Evolutionary conservation across 805 yeast species (phyloP), one percentile per base, ranked within the genome.

Genomic region (Danielozyma ontarioensis): DNA sequence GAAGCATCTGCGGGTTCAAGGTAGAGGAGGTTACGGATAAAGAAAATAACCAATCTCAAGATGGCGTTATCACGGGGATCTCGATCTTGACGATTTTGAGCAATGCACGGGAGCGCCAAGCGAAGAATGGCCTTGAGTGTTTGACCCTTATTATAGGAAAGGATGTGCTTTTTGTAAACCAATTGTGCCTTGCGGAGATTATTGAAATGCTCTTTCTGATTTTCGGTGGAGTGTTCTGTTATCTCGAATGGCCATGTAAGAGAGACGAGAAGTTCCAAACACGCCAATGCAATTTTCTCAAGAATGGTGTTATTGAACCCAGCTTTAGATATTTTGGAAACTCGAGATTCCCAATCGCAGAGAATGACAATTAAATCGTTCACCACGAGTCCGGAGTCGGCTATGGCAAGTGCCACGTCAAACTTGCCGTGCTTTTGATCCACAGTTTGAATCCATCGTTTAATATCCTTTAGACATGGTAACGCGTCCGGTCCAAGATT

Each of bases 321-420:
- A 24, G 55, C 54, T 24, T 58, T 58, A 3, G 51, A 60, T n/a
- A 45, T 30, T 13, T 42, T 37, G 12, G 53, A 42, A 32, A 51
- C 41, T 27, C 42, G 39, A 2, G 58, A 55, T 31, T 83, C 87
- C 86, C 90, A 84, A 48, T 77, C 80, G 16, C 82, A 68, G 28
- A 93, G 53, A 16, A 93, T 87, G 7, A 80, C 82, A 4, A 82
- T 53, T 34, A 93, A 57, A 57, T 90, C 97, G 45, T 76, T 78
- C 1, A 66, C 53, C 4, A 90, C 80, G 8, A 93, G 64, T 1
- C 83, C 82, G 11, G 83, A 77, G 34, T 84, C 90, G 4, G 87
- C 83, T 41, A 94, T 81, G 1, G 96, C 95, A 32, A 84, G 69
- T 0, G 96, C 95, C 4, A 90, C 96, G 39, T 82, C 87, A 69